phyloP scores from a whole-genome alignment of 2,329 filamentous ascomycete species.

The Botrytis hyacinthi region DNA sequence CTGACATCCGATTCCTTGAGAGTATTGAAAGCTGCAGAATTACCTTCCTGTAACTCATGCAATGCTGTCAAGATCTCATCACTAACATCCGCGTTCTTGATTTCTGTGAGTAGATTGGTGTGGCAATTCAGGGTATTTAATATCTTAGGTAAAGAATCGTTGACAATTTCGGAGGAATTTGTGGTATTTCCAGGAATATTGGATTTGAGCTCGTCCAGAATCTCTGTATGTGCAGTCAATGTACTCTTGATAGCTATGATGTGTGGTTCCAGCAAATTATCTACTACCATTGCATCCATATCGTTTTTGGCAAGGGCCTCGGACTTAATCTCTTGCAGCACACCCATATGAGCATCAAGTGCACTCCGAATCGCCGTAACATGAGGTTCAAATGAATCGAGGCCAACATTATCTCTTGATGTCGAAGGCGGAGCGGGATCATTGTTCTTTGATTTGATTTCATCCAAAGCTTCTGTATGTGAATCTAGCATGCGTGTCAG shows the following conservation, averaged over 20 bases:
- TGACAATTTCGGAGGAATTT: slow-evolving; percentile 23
- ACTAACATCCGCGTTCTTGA: slow-evolving; percentile 37
- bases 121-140: slow-evolving; percentile 30
- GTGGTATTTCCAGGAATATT: slow-evolving; percentile 17
- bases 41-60: slow-evolving; percentile 30
- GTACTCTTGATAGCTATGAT: slow-evolving; percentile 26
- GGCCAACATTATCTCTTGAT: neutral
- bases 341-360: slow-evolving; percentile 26
- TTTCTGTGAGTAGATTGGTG: slow-evolving; percentile 32
- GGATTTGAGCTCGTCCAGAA: slow-evolving; percentile 28
- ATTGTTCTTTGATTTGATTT: neutral
- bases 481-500: slow-evolving; percentile 24
- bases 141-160: slow-evolving; percentile 25
- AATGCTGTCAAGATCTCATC: slow-evolving; percentile 38
- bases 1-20: slow-evolving; percentile 35
- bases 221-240: slow-evolving; percentile 23
- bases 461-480: slow-evolving; percentile 21
- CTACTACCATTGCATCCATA: neutral
- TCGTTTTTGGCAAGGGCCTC: slow-evolving; percentile 1
- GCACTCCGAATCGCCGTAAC: slow-evolving; percentile 29
- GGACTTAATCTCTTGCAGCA: slow-evolving; percentile 27
- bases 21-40: slow-evolving; percentile 29
- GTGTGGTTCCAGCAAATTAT: slow-evolving; percentile 10
- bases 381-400: slow-evolving; percentile 27
- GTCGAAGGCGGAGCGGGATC: neutral